Conservation (phyloP, 2,329 filamentous ascomycete genomes). For the Microcyclospora tardicrescens region DNA sequence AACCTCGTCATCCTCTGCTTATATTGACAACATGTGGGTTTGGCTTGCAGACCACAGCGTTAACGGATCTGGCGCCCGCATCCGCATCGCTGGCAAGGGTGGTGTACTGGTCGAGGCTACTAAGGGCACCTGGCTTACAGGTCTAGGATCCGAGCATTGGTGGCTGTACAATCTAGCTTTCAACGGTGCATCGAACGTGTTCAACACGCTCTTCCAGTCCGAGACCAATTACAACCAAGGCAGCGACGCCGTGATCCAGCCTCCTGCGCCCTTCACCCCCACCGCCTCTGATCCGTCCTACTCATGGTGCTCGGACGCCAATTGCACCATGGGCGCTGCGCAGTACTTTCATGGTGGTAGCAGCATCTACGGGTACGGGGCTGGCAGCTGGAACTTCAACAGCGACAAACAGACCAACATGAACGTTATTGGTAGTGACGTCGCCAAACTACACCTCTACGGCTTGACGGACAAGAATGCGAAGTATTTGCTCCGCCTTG, state of each 20-base stretch:
- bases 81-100: slow-evolving; percentile 26
- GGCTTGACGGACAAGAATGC: no score
- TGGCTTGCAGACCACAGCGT: slow-evolving; percentile 40
- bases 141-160: slow-evolving; percentile 39
- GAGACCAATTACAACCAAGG: slow-evolving; percentile 36
- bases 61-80: slow-evolving; percentile 21
- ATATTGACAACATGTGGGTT: slow-evolving; percentile 40
- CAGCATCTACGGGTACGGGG: slow-evolving; percentile 24
- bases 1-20: slow-evolving; percentile 30
- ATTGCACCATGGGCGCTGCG: slow-evolving; percentile 19
- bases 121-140: slow-evolving; percentile 39
- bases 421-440: slow-evolving; percentile 4
- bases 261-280: slow-evolving; percentile 25
- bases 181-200: slow-evolving; percentile 34
- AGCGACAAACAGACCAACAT: slow-evolving; percentile 3
- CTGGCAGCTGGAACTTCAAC: slow-evolving; percentile 26
- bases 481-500: no score
- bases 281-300: slow-evolving; percentile 17
- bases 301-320: slow-evolving; percentile 8
- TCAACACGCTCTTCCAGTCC: slow-evolving; percentile 35
- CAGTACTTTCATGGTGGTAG: slow-evolving; percentile 9
- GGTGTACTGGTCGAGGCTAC: slow-evolving; percentile 25
- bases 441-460: slow-evolving; percentile 3
- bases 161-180: slow-evolving; percentile 38
- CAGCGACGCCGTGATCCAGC: slow-evolving; percentile 4